These are phyloP conservation scores for Ceratobasidium sp. DNA, from an alignment of 1,284 basidiomycete genomes.

Conservation along the genomic window DNA sequence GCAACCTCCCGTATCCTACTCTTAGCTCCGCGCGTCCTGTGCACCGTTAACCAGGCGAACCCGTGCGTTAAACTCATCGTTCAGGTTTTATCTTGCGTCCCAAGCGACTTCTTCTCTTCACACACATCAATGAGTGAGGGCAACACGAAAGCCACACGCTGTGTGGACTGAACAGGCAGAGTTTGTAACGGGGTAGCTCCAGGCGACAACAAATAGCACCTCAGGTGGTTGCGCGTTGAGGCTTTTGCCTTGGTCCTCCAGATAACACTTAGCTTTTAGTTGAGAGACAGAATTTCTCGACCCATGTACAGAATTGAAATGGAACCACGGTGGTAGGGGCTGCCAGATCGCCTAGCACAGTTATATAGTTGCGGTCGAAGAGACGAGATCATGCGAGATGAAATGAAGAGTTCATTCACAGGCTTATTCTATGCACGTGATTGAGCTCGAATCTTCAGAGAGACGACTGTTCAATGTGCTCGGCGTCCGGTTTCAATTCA, in stretches of 20 bases:
- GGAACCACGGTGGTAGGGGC: constrained; percentile 17
- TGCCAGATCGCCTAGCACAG: constrained; percentile 17
- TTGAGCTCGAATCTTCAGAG: constrained; percentile 20
- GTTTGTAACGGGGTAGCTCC: too few species aligned
- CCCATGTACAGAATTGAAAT: constrained; percentile 42
- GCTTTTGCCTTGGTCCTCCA: constrained; percentile 33
- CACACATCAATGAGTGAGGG: too few species aligned
- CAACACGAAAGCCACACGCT: too few species aligned
- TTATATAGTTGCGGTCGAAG: background rate
- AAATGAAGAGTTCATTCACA: constrained; percentile 20
- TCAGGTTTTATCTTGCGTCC: too few species aligned
- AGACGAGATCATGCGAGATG: background rate
- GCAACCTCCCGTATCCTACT: too few species aligned
- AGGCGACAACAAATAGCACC: too few species aligned
- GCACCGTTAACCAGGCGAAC: too few species aligned
- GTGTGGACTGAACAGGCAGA: too few species aligned
- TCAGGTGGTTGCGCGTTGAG: constrained; percentile 22
- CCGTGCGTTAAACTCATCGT: too few species aligned
- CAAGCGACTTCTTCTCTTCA: too few species aligned
- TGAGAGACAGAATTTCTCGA: constrained; percentile 31
- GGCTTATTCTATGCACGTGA: constrained; percentile 33
- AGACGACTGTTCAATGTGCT: constrained; percentile 27
- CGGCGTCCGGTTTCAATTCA: background rate
- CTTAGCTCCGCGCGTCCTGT: too few species aligned
- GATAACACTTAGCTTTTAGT: constrained; percentile 31